These are phyloP conservation scores for Ambrosia hybrid DNA, from an alignment of 140 eudicot genomes.

Conservation along the genomic window DNA sequence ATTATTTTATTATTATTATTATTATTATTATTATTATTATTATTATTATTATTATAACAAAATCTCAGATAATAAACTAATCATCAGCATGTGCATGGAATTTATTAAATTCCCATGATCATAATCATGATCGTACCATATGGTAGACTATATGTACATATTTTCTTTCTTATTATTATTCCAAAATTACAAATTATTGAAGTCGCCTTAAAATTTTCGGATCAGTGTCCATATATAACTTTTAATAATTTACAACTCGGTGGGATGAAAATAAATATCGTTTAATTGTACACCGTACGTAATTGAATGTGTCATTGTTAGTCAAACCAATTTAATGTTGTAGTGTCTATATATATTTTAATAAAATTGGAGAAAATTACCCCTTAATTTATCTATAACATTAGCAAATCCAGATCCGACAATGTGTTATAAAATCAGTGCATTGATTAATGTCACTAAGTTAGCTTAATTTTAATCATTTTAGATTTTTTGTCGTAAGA, in stretches of 20 bases:
- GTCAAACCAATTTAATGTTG: conserved; percentile 13
- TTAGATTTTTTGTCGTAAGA: not conserved
- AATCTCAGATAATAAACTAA: not conserved
- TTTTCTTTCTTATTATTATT: not conserved
- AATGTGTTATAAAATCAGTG: not conserved
- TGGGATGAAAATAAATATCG: not conserved
- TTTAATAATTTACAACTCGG: not conserved
- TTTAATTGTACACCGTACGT: conserved; percentile 8
- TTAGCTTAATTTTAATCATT: not conserved
- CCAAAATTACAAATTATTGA: not conserved
- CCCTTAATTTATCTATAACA: not conserved
- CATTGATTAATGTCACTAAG: not conserved
- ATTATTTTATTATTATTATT: not conserved
- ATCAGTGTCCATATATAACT: too few species aligned
- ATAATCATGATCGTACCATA: conserved; percentile 22
- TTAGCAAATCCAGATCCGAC: not conserved
- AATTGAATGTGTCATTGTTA: conserved; percentile 11
- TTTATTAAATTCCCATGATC: conserved; percentile 16
- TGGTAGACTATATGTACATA: not conserved
- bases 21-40: too few species aligned
- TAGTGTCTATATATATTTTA: not conserved
- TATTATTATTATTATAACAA: not conserved
- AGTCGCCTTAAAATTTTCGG: not conserved
- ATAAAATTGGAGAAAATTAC: not conserved
- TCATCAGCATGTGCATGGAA: conserved; percentile 23